Conservation (phyloP, 1,284 basidiomycete genomes). For the Irpex sp. region DNA sequence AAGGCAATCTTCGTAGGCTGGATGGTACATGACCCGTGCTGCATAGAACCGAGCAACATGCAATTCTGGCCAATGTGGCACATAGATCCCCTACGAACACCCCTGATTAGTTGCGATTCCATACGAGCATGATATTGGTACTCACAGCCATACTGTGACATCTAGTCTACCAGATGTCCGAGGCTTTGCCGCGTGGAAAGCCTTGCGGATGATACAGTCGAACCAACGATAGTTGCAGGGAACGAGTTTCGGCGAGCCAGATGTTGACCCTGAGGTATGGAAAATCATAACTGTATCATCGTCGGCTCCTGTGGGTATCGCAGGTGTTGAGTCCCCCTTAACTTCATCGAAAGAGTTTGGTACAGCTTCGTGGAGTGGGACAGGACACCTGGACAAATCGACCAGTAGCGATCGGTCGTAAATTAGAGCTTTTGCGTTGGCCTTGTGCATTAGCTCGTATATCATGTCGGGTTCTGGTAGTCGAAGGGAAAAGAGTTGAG, state of each 20-base stretch:
- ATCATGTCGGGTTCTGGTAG: constrained; percentile 66
- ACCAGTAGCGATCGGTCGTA: constrained; percentile 47
- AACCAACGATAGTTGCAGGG: constrained; percentile 27
- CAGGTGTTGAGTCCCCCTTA: constrained; percentile 17
- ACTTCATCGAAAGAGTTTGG: constrained; percentile 16
- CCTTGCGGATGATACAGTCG: constrained; percentile 24
- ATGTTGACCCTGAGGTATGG: constrained; percentile 74
- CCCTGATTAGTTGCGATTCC: neutral
- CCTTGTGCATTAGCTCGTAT: constrained; percentile 57
- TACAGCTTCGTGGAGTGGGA: constrained; percentile 46
- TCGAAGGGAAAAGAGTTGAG: constrained; percentile 69
- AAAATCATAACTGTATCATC: constrained; percentile 56
- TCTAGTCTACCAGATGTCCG: constrained; percentile 41
- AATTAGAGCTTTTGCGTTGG: constrained; percentile 57
- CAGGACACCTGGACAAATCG: constrained; percentile 37
- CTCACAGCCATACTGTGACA: constrained; percentile 40
- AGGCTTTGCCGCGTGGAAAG: constrained; percentile 18
- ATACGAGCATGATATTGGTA: neutral
- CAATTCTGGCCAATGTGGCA: constrained; percentile 30
- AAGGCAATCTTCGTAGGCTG: constrained; percentile 28
- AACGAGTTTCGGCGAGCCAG: constrained; percentile 32
- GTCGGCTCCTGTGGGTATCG: constrained; percentile 20
- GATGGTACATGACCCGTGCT: constrained; percentile 30
- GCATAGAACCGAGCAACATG: constrained; percentile 28
- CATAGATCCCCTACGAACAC: constrained; percentile 25